phyloP scores from a whole-genome alignment of 1,284 basidiomycete genomes.

The Chalciporus sp. region DNA sequence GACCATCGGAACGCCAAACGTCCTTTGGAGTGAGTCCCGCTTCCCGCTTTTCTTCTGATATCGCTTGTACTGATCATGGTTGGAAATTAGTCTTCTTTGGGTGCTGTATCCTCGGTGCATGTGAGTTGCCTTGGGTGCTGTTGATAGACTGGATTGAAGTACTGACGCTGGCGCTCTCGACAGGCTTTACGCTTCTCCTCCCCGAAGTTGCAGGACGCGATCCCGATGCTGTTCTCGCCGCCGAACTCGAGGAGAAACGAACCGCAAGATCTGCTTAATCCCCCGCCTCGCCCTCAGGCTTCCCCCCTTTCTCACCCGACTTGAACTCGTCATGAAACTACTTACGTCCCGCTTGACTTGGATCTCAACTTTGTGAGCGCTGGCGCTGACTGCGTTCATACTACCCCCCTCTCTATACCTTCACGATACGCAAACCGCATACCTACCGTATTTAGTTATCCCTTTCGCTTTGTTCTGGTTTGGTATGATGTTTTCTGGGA shows the following conservation, averaged over 20 bases:
- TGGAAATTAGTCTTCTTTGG: conserved; percentile 54
- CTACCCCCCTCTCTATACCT: no score
- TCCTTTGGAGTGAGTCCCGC: conserved; percentile 61
- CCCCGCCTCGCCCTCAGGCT: background rate
- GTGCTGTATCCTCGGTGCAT: conserved; percentile 59
- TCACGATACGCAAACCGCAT: no score
- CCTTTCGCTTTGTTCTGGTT: no score
- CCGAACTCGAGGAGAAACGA: conserved; percentile 47
- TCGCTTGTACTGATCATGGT: conserved; percentile 7
- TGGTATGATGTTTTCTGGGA: no score
- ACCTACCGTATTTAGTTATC: no score
- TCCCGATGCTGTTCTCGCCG: conserved; percentile 63
- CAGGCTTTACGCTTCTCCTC: conserved; percentile 69
- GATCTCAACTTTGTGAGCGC: no score
- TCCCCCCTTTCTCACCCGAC: no score
- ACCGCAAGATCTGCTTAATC: background rate
- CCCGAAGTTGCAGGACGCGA: conserved; percentile 79
- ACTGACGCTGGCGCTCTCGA: conserved; percentile 1
- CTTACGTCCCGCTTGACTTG: no score
- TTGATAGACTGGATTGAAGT: no score
- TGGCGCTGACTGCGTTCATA: no score
- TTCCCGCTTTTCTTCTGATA: conserved; percentile 25
- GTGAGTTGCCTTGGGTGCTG: conserved; percentile 24
- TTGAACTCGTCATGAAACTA: no score
- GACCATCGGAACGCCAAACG: conserved; percentile 60